Percentiles rank a stretch among this genome's conserved stretches.
Evolutionary conservation across 2,329 filamentous ascomycete species (phyloP).

Genomic region (Talaromyces sp.): DNA sequence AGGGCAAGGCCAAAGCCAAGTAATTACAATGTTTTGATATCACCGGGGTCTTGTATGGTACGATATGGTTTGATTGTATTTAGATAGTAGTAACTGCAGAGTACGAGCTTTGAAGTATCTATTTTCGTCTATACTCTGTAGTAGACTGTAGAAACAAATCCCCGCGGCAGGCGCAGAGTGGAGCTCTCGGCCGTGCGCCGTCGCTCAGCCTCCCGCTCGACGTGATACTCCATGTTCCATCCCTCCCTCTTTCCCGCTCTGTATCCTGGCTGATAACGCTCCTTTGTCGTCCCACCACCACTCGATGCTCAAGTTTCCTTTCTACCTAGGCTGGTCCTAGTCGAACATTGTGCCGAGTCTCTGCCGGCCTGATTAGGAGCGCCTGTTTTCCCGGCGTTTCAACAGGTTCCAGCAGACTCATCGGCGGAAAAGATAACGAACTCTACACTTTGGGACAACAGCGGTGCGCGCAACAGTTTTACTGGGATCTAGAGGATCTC

Average conservation of each 20-base stretch:
- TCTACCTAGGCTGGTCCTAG: constrained; percentile 31
- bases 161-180: background rate
- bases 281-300: background rate
- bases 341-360: background rate
- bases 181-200: background rate
- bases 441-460: background rate
- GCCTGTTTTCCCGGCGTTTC: background rate
- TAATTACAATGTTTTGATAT: background rate
- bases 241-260: background rate
- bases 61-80: background rate
- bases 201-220: background rate
- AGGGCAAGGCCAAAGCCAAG: constrained; percentile 24
- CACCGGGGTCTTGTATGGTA: background rate
- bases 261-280: background rate
- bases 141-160: background rate
- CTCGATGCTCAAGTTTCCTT: background rate
- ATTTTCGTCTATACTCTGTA: background rate
- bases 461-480: background rate
- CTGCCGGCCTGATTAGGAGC: background rate
- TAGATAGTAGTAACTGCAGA: background rate
- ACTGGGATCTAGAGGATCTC: background rate
- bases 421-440: background rate
- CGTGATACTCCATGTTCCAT: background rate
- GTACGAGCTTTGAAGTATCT: background rate
- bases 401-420: background rate